Evolutionary conservation across 1,284 basidiomycete species (phyloP).

Genomic region (Pseudozyma pruni): DNA sequence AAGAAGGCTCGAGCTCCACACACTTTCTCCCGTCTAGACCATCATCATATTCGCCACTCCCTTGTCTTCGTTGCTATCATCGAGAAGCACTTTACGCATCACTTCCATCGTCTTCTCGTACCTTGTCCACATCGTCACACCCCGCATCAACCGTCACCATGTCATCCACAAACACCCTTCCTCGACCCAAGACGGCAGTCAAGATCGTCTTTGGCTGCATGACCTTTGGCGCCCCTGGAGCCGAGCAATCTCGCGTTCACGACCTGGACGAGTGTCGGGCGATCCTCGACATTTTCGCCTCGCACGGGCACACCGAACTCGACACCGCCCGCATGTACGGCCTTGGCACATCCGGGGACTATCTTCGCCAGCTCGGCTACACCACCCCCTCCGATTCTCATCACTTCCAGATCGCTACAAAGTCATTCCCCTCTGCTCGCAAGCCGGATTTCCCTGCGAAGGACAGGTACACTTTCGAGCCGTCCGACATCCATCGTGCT

Average conservation of each 20-base stretch:
- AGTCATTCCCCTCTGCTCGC: constrained; percentile 67
- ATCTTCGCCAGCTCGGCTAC: constrained; percentile 38
- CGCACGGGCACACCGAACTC: constrained; percentile 73
- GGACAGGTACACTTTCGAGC: constrained; percentile 60
- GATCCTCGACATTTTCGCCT: constrained; percentile 74
- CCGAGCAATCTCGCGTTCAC: constrained; percentile 72
- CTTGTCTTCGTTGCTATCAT: too few relatives aligned
- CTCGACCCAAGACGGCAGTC: constrained; percentile 74
- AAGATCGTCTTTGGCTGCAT: constrained; percentile 69
- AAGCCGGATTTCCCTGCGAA: constrained; percentile 20
- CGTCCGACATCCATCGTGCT: constrained; percentile 67
- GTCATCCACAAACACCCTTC: constrained; percentile 3
- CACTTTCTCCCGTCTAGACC: too few relatives aligned
- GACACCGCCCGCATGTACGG: constrained; percentile 74
- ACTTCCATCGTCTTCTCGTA: too few relatives aligned
- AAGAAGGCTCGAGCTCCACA: too few relatives aligned
- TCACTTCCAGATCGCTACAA: constrained; percentile 54
- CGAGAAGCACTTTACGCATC: too few relatives aligned
- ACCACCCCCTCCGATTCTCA: constrained; percentile 17
- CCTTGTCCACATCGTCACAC: too few relatives aligned
- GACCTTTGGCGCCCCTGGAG: constrained; percentile 70
- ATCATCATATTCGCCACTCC: too few relatives aligned
- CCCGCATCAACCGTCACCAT: too few relatives aligned
- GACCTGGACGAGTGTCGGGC: constrained; percentile 72
- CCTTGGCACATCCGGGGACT: constrained; percentile 41